Percentiles rank a stretch among this genome's conserved stretches.
Evolutionary conservation across 2,329 filamentous ascomycete genomes (phyloP).

Genomic region (Paraphoma chrysanthemicola): DNA sequence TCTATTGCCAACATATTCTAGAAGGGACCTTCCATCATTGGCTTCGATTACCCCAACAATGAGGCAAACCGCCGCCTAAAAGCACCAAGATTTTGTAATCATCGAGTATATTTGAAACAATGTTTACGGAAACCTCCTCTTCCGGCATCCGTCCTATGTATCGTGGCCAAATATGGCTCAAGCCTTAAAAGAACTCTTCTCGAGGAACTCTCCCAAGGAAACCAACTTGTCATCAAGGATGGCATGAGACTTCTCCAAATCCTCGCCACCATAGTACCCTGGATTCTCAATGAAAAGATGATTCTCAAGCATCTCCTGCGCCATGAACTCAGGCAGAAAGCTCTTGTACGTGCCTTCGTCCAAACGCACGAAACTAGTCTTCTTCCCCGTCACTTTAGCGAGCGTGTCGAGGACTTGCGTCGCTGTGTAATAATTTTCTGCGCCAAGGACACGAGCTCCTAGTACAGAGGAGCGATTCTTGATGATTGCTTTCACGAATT

Average conservation of each 20-base stretch:
- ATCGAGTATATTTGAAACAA: too few relatives aligned
- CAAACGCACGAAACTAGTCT: conserved; percentile 10
- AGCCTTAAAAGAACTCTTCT: neutral
- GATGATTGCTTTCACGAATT: conserved; percentile 29
- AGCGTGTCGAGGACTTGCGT: conserved; percentile 43
- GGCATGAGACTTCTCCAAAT: conserved; percentile 48
- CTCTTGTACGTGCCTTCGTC: conserved; percentile 50
- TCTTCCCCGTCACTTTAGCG: conserved; percentile 34
- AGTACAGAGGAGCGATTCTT: conserved; percentile 30
- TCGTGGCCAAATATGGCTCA: neutral
- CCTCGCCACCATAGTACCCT: conserved; percentile 60
- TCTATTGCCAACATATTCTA: too few relatives aligned
- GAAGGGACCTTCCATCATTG: too few relatives aligned
- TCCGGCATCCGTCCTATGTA: too few relatives aligned
- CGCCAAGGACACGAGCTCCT: conserved; percentile 54
- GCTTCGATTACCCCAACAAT: too few relatives aligned
- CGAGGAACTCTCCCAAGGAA: neutral
- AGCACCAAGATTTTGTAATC: too few relatives aligned
- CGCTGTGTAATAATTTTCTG: conserved; percentile 40
- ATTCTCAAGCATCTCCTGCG: conserved; percentile 62
- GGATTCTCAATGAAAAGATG: conserved; percentile 59
- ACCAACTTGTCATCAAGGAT: conserved; percentile 8
- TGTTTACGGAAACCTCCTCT: too few relatives aligned
- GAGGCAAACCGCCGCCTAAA: too few relatives aligned
- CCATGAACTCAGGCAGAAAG: conserved; percentile 48